Evolutionary conservation across 108 stramenopile species (phyloP), one percentile per base, ranked within the genome.

Genomic region (Discostella stelligeroides): DNA sequence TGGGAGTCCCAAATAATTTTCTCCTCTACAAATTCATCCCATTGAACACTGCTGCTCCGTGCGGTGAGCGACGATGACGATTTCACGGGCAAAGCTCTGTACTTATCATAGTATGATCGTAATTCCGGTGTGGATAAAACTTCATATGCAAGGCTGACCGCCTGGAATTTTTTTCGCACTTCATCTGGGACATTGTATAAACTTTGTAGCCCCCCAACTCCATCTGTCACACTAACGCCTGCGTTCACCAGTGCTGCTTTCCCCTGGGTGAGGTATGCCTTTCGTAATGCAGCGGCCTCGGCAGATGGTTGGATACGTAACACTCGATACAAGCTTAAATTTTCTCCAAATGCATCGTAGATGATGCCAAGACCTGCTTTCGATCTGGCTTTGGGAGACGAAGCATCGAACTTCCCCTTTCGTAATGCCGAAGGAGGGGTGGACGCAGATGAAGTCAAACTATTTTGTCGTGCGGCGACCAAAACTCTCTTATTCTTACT

Each of bases 71-170:
- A 14, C 9, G n/a, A n/a, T n/a, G n/a, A n/a, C n/a, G 38, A 45
- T 20, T 49, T 6, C 14, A 6, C 47, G 5, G 20, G 24, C 11
- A 42, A 3, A 23, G 29, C 47, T 43, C 30, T 38, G 37, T 69
- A 54, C 15, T 17, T 13, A 14, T 76, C 75, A 43, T 76, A 76
- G 14, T 49, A 61, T 25, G 20, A 25, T 21, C 60, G 45, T 25
- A 63, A 37, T 9, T 70, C 61, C 29, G 68, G 62, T 9, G 37
- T 57, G 29, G 75, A 76, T 24, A 76, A 46, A 13, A 76, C 55
- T 63, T 76, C 63, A 46, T 76, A 70, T 18, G 75, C 75, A 40
- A 70, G 61, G 48, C 62, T 64, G 20, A 76, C 61, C 3, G 75
- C 75, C 61, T 76, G 68, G 50, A 76, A 76, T 9, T 63, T 63